Evolutionary conservation across 2,329 filamentous ascomycete genomes (phyloP).

Genomic region (Teratosphaeria nubilosa): DNA sequence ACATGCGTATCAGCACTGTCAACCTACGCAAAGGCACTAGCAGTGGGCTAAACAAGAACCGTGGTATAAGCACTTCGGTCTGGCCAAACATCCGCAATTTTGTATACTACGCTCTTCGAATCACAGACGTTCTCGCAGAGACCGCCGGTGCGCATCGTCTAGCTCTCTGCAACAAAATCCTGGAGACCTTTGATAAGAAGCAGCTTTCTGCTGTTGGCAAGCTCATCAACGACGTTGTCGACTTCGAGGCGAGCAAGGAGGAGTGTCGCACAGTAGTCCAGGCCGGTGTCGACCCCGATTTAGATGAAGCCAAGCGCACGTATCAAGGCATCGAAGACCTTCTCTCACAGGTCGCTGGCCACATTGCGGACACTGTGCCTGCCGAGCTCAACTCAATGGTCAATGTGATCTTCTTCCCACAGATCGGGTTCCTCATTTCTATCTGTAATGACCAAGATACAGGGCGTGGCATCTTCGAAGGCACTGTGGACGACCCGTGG

Average conservation of each 20-base stretch:
- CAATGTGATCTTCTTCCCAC: constrained; percentile 83
- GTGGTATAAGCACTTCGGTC: constrained; percentile 45
- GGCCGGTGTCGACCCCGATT: constrained; percentile 57
- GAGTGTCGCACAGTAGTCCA: constrained; percentile 64
- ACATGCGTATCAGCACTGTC: constrained; percentile 58
- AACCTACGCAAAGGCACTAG: constrained; percentile 72
- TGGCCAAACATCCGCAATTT: constrained; percentile 71
- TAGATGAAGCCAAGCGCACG: constrained; percentile 67
- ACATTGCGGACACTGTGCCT: constrained; percentile 55
- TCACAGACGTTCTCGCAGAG: constrained; percentile 54
- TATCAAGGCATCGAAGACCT: constrained; percentile 71
- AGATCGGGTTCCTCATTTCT: constrained; percentile 79
- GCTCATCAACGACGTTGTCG: constrained; percentile 62
- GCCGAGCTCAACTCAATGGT: constrained; percentile 43
- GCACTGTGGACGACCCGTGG: constrained; percentile 55
- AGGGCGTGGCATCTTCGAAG: constrained; percentile 53
- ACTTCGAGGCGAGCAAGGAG: constrained; percentile 67
- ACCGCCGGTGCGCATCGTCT: constrained; percentile 45
- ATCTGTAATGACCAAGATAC: constrained; percentile 53
- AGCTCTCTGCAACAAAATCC: constrained; percentile 46
- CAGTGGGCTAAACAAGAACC: constrained; percentile 42
- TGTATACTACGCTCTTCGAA: constrained; percentile 57
- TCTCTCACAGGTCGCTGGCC: constrained; percentile 55
- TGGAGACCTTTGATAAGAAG: constrained; percentile 48
- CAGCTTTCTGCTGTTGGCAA: constrained; percentile 57